Evolutionary conservation across 225 moss, liverwort and hornwort genomes (phyloP).

Genomic region (Pseudoscleropodium purum): DNA sequence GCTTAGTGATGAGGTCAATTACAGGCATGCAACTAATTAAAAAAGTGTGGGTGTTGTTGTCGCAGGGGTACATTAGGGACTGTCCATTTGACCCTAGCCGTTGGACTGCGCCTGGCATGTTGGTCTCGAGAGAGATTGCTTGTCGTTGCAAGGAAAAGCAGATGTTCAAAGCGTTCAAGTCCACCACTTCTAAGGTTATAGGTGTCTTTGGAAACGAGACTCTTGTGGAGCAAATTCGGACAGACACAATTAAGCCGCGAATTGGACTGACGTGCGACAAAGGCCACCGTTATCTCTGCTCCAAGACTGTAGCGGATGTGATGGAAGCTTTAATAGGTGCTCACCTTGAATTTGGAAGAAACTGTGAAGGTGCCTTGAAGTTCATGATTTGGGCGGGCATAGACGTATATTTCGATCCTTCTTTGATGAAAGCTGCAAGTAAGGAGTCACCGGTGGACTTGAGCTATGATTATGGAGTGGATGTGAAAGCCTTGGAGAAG

Average conservation of each 20-base stretch:
- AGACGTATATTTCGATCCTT: slow-evolving; percentile 40
- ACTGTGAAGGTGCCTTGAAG: slow-evolving; percentile 42
- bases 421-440: slow-evolving; percentile 33
- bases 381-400: slow-evolving; percentile 96
- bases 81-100: slow-evolving; percentile 81
- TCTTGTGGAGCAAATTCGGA: neutral
- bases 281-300: slow-evolving; percentile 91
- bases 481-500: slow-evolving; percentile 51
- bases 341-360: slow-evolving; percentile 45
- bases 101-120: slow-evolving; percentile 84
- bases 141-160: slow-evolving; percentile 61
- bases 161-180: slow-evolving; percentile 14
- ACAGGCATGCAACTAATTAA: neutral
- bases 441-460: slow-evolving; percentile 30
- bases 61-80: slow-evolving; percentile 81
- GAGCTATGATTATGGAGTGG: slow-evolving; percentile 44
- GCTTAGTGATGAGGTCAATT: neutral
- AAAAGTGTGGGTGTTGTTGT: neutral
- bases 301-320: slow-evolving; percentile 90
- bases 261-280: slow-evolving; percentile 80
- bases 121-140: slow-evolving; percentile 16
- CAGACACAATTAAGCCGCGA: slow-evolving; percentile 26
- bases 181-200: slow-evolving; percentile 21
- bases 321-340: slow-evolving; percentile 89
- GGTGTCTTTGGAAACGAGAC: slow-evolving; percentile 15